Evolutionary conservation across 2,329 filamentous ascomycete species (phyloP), one percentile per base, ranked within the genome.

Genomic region (Neopestalotiopsis sp.): DNA sequence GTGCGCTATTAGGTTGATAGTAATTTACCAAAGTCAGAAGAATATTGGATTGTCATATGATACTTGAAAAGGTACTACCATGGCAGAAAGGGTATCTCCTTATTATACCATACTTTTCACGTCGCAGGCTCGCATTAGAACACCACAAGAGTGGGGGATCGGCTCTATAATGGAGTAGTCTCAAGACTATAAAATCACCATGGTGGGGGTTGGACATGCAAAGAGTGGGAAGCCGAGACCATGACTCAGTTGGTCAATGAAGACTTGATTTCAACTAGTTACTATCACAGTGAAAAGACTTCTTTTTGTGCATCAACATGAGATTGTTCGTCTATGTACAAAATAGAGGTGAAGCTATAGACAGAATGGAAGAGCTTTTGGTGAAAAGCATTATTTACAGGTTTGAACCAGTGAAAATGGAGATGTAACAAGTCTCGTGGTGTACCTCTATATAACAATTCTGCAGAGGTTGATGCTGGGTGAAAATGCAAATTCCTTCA

Each of bases 331-430:
- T 40, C 32, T 62, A 62, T 62, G 34, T 62, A 62, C 59, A 62
- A 30, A 62, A 17, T 34, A 20, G 32, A 38, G 59, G 59, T 40
- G 32, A 62, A 20, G 32, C 59, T 62, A 62, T 62, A 34, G 34
- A 62, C 59, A 62, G 59, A 62, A 34, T 30, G 6, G 57, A 59
- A 59, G 5, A 59, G 57, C 24, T 14, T n/a, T 34, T 59, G 13
- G 20, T 17, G 30, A 9, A 62, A 62, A 62, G 59, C 32, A 62
- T 42, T 62, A 62, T 62, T 30, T 62, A 62, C 59, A 62, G 34
- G 57, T 59, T 59, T 59, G 24, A 59, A 59, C 24, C 30, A 28
- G 30, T 30, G 45, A 52, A 62, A 62, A 62, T 34, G 32, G 32
- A 62, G 28, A 62, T 40, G 28, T 38, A 10, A 38, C 10, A 62